Percentiles rank a stretch among this genome's conserved stretches.
These are phyloP conservation scores for Saccharomycopsis schoenii DNA, from an alignment of 805 yeast species.

Conservation along the genomic window DNA sequence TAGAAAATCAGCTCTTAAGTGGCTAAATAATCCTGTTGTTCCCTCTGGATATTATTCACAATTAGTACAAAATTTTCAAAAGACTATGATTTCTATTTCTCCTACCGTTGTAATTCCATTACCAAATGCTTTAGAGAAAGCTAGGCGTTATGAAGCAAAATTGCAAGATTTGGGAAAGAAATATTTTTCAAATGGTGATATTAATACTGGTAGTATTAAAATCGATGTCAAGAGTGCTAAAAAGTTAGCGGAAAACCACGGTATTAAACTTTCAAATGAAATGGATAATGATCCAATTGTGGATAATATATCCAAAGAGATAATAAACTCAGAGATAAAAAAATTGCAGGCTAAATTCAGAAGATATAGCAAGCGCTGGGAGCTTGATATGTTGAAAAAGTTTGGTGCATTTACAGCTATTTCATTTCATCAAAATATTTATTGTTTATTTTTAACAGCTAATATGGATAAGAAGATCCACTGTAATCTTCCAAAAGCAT, in stretches of 20 bases:
- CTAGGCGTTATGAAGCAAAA: constrained; percentile 32
- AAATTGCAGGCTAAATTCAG: constrained; percentile 25
- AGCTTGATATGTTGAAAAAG: constrained; percentile 25
- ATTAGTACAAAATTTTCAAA: constrained; percentile 31
- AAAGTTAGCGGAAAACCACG: not conserved
- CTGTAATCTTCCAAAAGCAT: constrained; percentile 83
- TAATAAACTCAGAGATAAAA: constrained; percentile 16
- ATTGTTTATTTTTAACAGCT: constrained; percentile 71
- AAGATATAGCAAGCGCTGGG: constrained; percentile 52
- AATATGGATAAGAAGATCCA: constrained; percentile 82
- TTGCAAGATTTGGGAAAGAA: not conserved
- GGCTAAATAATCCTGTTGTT: not conserved
- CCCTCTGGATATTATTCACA: constrained; percentile 27
- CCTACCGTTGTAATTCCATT: constrained; percentile 70
- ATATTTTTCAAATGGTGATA: not conserved
- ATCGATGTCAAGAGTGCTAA: constrained; percentile 2
- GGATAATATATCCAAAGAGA: not conserved
- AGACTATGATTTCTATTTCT: constrained; percentile 65
- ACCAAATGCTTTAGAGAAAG: constrained; percentile 52
- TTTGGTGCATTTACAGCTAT: constrained; percentile 54
- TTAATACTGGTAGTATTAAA: not conserved
- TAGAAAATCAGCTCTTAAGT: not conserved
- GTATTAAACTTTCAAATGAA: constrained; percentile 1
- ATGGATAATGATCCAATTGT: not conserved
- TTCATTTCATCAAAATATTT: constrained; percentile 66